Conservation (phyloP, 208 protist genomes). For the Lotmaria passim region DNA sequence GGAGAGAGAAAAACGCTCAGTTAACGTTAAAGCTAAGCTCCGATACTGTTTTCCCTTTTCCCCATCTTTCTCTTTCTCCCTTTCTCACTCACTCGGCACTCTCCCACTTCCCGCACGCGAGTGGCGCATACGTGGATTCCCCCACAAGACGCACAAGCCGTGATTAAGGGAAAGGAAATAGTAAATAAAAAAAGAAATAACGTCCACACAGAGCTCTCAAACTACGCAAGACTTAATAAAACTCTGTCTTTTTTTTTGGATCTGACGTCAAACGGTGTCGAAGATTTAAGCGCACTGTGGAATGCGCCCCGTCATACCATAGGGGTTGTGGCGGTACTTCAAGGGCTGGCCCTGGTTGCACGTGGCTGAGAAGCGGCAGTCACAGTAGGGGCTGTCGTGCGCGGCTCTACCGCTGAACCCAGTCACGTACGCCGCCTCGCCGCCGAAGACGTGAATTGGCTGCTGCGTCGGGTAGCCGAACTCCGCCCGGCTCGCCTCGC, state of each 20-base stretch:
- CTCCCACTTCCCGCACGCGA: slow-evolving; percentile 7
- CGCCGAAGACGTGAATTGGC: neutral
- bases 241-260: neutral
- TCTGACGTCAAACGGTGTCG: neutral
- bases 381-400: slow-evolving; percentile 33
- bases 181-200: slow-evolving; percentile 3
- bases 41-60: too few relatives aligned
- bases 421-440: neutral
- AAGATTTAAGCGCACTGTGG: slow-evolving; percentile 25
- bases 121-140: neutral
- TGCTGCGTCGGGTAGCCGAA: slow-evolving; percentile 29
- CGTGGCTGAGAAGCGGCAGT: slow-evolving; percentile 56
- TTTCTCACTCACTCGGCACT: neutral
- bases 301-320: slow-evolving; percentile 46
- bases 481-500: slow-evolving; percentile 26
- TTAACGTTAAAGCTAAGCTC: too few relatives aligned
- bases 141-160: neutral
- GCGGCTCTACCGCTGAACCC: neutral
- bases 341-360: slow-evolving; percentile 64
- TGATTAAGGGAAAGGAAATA: slow-evolving; percentile 10
- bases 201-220: neutral
- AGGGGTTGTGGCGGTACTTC: slow-evolving; percentile 89
- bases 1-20: too few relatives aligned
- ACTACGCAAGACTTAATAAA: neutral
- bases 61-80: neutral